Evolutionary conservation across 495 filamentous ascomycete species (phyloP).

Genomic region (Lindgomyces ingoldianus): DNA sequence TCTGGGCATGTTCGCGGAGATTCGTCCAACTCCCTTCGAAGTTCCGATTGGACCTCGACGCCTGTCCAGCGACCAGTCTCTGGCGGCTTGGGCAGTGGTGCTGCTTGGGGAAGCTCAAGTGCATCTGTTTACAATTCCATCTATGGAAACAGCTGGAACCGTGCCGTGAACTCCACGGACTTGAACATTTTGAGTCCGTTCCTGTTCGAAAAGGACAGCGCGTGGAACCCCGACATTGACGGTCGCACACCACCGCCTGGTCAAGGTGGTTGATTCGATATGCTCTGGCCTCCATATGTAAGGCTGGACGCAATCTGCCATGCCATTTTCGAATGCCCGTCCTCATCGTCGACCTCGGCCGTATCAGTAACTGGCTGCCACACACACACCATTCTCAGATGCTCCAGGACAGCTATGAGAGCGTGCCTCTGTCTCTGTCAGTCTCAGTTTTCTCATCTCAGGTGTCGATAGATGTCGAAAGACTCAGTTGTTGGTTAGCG

Average conservation of each 20-base stretch:
- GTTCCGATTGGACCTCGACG: constrained; percentile 19
- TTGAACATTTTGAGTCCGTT: constrained; percentile 21
- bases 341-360: too few relatives aligned
- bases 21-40: constrained; percentile 24
- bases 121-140: constrained; percentile 15
- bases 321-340: too few relatives aligned
- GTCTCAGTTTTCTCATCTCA: too few relatives aligned
- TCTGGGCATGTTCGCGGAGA: constrained; percentile 31
- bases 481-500: constrained; percentile 3
- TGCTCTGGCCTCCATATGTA: too few relatives aligned
- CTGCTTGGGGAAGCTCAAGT: constrained; percentile 23
- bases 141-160: constrained; percentile 21
- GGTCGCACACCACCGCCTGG: constrained; percentile 32
- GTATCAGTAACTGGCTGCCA: too few relatives aligned
- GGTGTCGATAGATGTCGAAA: too few relatives aligned
- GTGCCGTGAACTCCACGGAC: background rate
- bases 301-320: too few relatives aligned
- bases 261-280: constrained; percentile 33
- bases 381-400: too few relatives aligned
- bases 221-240: constrained; percentile 18
- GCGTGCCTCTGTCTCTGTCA: too few relatives aligned
- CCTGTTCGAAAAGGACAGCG: constrained; percentile 16
- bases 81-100: constrained; percentile 27
- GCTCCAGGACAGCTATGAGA: too few relatives aligned
- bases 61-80: constrained; percentile 16